Evolutionary conservation across 257 asterid species (phyloP), one percentile per base, ranked within the genome.

Genomic region (Jasminum sambac): DNA sequence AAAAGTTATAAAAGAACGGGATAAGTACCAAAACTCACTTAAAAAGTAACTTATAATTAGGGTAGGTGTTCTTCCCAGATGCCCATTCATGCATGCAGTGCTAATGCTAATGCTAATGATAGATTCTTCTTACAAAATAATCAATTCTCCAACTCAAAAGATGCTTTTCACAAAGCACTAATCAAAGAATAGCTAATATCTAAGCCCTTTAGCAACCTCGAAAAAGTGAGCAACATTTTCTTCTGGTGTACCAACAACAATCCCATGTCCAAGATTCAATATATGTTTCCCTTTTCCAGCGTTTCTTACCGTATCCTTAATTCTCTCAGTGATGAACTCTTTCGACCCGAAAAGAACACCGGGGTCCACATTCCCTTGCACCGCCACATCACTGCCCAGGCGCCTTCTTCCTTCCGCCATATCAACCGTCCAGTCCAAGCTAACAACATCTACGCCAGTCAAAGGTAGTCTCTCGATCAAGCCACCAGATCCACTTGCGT

Each of bases 401-500:
- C 98, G 83, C n/a, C 82, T 79, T 77, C 99, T 85, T 11, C 99
- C 98, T 25, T 91, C 98, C 8, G 97, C 96, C 93, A 94, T 94
- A 76, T 94, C 99, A 4, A 91, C 99, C 0, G 98, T 95, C 99
- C 99, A 95, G 57, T 95, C 99, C 88, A 95, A 78, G 89, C 99
- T 95, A 38, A 95, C 87, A 0, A 95, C 99, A 21, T 95, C 98
- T 10, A 91, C 96, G 0, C 98, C 99, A 0, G 99, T 89, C 77
- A 89, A 64, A 43, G 95, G 95, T 24, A 95, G 92, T 62, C 99
- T 84, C 93, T 95, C 99, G 1, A 95, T 93, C 78, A 95, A 77
- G n/a, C 99, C 99, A 2, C 99, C 99, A 0, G 99, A 95, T 12
- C 99, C 99, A 69, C 99, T 95, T 13, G 99, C 99, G 5, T 91